Evolutionary conservation across 345 rosid species (phyloP).

Genomic region (Sisymbrium irio): DNA sequence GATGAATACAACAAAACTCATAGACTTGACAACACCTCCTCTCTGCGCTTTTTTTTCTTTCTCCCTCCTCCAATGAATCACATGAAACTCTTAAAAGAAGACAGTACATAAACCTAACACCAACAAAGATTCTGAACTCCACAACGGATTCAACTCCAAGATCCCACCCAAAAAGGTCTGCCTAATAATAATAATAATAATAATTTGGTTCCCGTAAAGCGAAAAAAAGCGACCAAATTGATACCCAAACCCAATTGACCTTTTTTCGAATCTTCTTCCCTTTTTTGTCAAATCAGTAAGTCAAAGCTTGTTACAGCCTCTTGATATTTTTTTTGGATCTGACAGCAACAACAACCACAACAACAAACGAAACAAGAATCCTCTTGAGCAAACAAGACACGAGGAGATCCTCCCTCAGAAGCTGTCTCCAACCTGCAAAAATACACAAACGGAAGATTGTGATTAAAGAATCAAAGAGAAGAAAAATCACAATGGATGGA

Average conservation of each 20-base stretch:
- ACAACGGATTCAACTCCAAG: conserved; percentile 1
- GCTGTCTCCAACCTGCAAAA: conserved; percentile 25
- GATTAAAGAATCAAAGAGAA: background rate
- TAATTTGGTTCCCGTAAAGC: background rate
- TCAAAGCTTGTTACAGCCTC: conserved; percentile 41
- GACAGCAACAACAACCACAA: background rate
- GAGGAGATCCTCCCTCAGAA: background rate
- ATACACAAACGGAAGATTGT: conserved; percentile 2
- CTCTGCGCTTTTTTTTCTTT: background rate
- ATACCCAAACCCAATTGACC: background rate
- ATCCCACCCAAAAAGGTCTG: background rate
- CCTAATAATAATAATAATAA: background rate
- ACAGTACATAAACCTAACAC: conserved; percentile 9
- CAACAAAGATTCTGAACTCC: conserved; percentile 7
- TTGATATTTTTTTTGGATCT: conserved; percentile 33
- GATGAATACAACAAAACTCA: conserved; percentile 39
- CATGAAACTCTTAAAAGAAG: conserved; percentile 16
- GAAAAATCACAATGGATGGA: background rate
- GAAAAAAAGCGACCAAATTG: background rate
- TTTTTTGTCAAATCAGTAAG: conserved; percentile 36
- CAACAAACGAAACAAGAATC: background rate
- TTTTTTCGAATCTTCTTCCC: background rate
- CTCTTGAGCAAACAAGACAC: conserved; percentile 9
- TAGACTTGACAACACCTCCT: conserved; percentile 45
- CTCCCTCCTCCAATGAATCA: conserved; percentile 37